phyloP scores from a whole-genome alignment of 768 basidiomycete species.

The Boletus rex-veris region DNA sequence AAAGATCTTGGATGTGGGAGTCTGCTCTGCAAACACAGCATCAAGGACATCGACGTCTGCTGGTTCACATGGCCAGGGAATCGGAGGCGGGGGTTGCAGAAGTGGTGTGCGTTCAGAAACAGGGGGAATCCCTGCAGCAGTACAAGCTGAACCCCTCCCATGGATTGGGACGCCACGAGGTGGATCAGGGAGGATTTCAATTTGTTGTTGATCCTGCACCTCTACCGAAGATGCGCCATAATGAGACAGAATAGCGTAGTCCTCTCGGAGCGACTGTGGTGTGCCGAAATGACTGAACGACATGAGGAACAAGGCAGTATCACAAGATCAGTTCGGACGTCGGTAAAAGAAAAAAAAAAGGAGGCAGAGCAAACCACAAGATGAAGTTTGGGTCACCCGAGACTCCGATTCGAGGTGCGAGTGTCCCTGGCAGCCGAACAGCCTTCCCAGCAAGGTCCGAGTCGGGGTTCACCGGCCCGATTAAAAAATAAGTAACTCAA shows the following conservation, averaged over 20 bases:
- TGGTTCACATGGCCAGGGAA: conserved; percentile 56
- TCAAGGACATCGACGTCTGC: conserved; percentile 28
- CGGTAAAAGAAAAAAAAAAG: no score
- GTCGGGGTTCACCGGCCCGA: no score
- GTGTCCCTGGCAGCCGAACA: no score
- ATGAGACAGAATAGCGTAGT: conserved; percentile 60
- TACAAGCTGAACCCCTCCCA: neutral
- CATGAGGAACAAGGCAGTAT: conserved; percentile 3
- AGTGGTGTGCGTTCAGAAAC: conserved; percentile 56
- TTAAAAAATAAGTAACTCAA: no score
- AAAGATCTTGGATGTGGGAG: conserved; percentile 34
- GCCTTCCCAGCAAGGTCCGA: no score
- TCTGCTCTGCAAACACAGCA: conserved; percentile 13
- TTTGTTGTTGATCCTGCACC: neutral
- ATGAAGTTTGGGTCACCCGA: neutral
- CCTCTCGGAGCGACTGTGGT: conserved; percentile 52
- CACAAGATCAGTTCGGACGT: no score
- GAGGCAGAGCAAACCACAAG: neutral
- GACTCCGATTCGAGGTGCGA: neutral
- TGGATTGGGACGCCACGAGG: conserved; percentile 18
- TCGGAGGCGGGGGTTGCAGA: conserved; percentile 41
- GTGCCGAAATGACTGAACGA: conserved; percentile 16
- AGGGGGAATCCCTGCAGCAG: neutral
- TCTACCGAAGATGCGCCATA: conserved; percentile 36
- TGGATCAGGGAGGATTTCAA: conserved; percentile 12